Evolutionary conservation across 345 rosid species (phyloP).

Genomic region (Hibiscus mutabilis): DNA sequence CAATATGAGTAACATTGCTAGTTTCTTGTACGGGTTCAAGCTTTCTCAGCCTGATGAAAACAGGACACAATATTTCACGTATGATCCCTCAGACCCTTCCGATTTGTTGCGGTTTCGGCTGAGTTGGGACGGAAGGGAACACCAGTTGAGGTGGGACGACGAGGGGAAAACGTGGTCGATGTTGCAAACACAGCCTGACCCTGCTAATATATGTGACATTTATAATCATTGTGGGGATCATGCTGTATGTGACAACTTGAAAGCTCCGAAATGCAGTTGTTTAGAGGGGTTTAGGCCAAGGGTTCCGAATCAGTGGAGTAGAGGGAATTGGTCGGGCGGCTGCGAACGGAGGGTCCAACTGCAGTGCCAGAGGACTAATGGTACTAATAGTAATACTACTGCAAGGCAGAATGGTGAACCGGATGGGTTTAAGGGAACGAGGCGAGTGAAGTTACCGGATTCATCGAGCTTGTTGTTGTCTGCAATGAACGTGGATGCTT

Average conservation of each 20-base stretch:
- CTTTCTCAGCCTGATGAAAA: constrained; percentile 25
- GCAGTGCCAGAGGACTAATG: constrained; percentile 34
- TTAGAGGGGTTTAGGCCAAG: constrained; percentile 44
- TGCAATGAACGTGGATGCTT: constrained; percentile 27
- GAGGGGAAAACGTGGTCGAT: constrained; percentile 33
- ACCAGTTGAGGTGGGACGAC: constrained; percentile 48
- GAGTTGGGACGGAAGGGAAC: constrained; percentile 42
- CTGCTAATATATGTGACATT: constrained; percentile 46
- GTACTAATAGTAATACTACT: neutral
- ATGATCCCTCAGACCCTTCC: constrained; percentile 30
- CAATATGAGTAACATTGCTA: constrained; percentile 27
- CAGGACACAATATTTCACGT: constrained; percentile 49
- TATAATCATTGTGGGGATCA: constrained; percentile 72
- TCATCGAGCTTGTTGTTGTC: constrained; percentile 16
- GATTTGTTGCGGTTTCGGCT: constrained; percentile 46
- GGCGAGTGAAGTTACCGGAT: constrained; percentile 42
- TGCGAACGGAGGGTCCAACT: constrained; percentile 37
- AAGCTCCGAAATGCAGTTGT: constrained; percentile 40
- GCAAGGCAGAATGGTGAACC: constrained; percentile 26
- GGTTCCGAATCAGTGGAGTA: constrained; percentile 24
- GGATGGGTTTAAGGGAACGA: constrained; percentile 36
- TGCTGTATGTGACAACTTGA: constrained; percentile 37
- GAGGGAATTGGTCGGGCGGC: constrained; percentile 44
- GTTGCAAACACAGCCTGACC: constrained; percentile 46
- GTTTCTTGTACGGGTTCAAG: constrained; percentile 48